Evolutionary conservation across 1,284 basidiomycete genomes (phyloP), one percentile per base, ranked within the genome.

Genomic region (Bondarzewia mesenterica): DNA sequence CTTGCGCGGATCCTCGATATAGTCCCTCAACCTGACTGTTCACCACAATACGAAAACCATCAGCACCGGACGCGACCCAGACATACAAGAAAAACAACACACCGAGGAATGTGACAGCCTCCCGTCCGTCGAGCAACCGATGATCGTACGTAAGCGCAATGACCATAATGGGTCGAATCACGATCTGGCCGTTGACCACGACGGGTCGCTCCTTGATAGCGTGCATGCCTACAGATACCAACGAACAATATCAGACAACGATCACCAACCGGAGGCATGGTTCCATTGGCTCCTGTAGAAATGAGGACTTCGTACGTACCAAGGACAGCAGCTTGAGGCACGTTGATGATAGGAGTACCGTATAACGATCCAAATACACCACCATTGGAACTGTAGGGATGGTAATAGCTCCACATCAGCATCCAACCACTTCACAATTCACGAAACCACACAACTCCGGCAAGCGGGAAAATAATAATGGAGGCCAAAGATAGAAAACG

Each of bases 21-120:
- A 82, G 60, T 84, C 77, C 66, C 80, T 80, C 64, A 85, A 69
- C 61, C 81, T 80, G 59, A 89, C 85, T 82, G 54, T 49, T 20
- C 15, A 27, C 43, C 12, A 15, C 42, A 29, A 43, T n/a, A 25
- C 8, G 38, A 12, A 12, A 40, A 16, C 20, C 38, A 40, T 18
- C 38, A 16, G 20, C 37, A 18, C 38, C 38, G 26, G n/a, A 35
- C 21, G n/a, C 20, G 7, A 18, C n/a, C n/a, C 14, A 40, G 38
- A 21, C 14, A 32, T 32, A n/a, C 29, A n/a, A n/a, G 29, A n/a
- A 32, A 32, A 51, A 6, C 2, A 41, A 72, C 86, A 63, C 61
- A 91, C 92, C 92, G 56, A 99, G 85, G 92, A 99, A 97, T 36
- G 93, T 96, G 50, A 94, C 90, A 36, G 91, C 95, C 71, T 99